Percentiles rank a stretch among this genome's conserved stretches.
phyloP scores from a whole-genome alignment of 2,329 filamentous ascomycete species.

The Pseudogymnoascus sp. region DNA sequence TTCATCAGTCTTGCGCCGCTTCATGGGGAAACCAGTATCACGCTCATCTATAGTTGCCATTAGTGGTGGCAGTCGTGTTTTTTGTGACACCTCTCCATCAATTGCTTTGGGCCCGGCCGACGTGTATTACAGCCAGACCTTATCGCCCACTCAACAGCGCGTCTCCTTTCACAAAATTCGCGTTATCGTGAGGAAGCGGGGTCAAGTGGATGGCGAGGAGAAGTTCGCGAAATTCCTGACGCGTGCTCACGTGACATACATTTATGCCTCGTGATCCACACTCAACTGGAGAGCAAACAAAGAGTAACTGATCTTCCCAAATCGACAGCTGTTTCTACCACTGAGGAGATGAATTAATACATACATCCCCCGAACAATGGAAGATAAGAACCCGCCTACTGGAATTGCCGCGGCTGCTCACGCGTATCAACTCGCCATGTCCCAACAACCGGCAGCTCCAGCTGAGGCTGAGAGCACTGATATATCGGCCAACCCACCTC shows the following conservation, averaged over 20 bases:
- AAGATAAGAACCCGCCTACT: slow-evolving; percentile 6
- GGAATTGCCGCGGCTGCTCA: slow-evolving; percentile 21
- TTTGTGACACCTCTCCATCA: not conserved
- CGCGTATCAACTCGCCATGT: slow-evolving; percentile 22
- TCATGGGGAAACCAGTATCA: not conserved
- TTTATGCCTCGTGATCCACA: not conserved
- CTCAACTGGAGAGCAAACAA: not conserved
- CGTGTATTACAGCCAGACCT: not conserved
- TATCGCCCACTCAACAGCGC: not conserved
- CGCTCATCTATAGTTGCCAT: not conserved
- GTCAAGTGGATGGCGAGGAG: not conserved
- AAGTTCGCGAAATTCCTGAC: slow-evolving; percentile 2
- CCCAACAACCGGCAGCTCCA: slow-evolving; percentile 18
- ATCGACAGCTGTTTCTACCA: not conserved
- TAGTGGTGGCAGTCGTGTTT: not conserved
- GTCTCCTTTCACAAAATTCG: not conserved
- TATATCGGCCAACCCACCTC: not conserved
- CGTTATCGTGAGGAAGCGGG: not conserved
- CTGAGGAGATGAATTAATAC: slow-evolving; percentile 5
- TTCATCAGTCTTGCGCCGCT: not conserved
- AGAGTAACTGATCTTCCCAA: not conserved
- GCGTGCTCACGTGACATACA: not conserved
- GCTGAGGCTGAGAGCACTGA: slow-evolving; percentile 11
- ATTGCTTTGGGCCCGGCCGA: not conserved
- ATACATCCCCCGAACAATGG: not conserved